Evolutionary conservation across 2,329 filamentous ascomycete species (phyloP).

Genomic region (Coniochaeta pulveracea): DNA sequence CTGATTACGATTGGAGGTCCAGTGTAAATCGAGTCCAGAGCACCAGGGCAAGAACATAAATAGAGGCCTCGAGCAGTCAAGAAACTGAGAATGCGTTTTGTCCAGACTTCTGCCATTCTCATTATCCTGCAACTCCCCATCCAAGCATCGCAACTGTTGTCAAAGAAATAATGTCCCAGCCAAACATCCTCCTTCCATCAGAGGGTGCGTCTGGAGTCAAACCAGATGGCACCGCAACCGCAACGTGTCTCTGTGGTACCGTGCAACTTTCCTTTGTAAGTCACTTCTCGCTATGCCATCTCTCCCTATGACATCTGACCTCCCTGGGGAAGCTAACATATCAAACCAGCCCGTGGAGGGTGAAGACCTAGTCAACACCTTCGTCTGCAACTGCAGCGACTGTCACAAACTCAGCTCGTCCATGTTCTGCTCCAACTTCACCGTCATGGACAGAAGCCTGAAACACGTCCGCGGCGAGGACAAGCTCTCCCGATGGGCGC

Average conservation of each 20-base stretch:
- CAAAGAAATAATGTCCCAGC: constrained; percentile 11
- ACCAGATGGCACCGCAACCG: constrained; percentile 33
- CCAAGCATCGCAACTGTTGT: background rate
- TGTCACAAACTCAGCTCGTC: constrained; percentile 52
- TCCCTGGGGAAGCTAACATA: background rate
- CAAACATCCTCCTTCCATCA: constrained; percentile 25
- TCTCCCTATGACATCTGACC: background rate
- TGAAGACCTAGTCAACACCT: constrained; percentile 27
- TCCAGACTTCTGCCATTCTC: background rate
- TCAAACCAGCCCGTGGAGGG: constrained; percentile 30
- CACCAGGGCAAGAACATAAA: background rate
- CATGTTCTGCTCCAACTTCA: constrained; percentile 51
- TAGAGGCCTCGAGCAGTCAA: background rate
- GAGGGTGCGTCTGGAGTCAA: constrained; percentile 30
- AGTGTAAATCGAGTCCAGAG: too few species aligned
- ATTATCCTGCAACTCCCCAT: too few species aligned
- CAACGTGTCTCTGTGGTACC: constrained; percentile 46
- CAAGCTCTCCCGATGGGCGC: constrained; percentile 20
- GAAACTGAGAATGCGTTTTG: background rate
- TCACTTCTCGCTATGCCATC: constrained; percentile 6
- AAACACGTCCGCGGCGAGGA: constrained; percentile 38
- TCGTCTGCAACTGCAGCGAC: constrained; percentile 50
- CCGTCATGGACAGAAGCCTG: constrained; percentile 30
- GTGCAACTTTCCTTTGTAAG: constrained; percentile 42
- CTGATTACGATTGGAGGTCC: background rate